phyloP scores from a whole-genome alignment of 805 yeast genomes.

The Spathaspora sp. region DNA sequence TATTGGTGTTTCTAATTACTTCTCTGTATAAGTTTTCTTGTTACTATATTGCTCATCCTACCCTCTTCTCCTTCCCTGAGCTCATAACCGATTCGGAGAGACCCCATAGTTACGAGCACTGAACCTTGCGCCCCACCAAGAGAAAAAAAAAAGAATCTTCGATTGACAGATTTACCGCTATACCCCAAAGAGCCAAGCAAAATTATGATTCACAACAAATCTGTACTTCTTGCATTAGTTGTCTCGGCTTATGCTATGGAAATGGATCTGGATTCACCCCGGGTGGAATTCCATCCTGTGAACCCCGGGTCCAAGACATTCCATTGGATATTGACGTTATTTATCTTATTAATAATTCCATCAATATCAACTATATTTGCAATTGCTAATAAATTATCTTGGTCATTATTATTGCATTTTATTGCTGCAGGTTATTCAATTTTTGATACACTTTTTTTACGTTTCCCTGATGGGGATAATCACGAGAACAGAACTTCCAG shows the following conservation, averaged over 20 bases:
- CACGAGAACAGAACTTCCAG: constrained; percentile 66
- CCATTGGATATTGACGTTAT: constrained; percentile 60
- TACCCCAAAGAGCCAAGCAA: not conserved
- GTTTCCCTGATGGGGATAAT: constrained; percentile 61
- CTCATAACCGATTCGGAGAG: no score
- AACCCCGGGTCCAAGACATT: constrained; percentile 52
- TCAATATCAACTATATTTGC: constrained; percentile 53
- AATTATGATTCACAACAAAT: not conserved
- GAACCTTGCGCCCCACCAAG: no score
- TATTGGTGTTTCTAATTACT: no score
- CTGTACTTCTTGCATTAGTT: not conserved
- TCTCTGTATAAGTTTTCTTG: no score
- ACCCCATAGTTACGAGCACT: no score
- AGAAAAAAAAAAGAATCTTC: no score
- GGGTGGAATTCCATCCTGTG: constrained; percentile 38
- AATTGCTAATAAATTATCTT: constrained; percentile 47
- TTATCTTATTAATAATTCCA: constrained; percentile 49
- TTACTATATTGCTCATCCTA: no score
- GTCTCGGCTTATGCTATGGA: not conserved
- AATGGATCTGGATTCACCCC: constrained; percentile 21
- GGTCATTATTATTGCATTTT: constrained; percentile 45
- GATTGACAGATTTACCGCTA: no score
- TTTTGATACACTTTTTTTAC: constrained; percentile 53
- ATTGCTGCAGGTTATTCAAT: constrained; percentile 47
- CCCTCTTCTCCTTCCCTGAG: no score